Percentiles rank a stretch among this genome's conserved stretches.
These are phyloP conservation scores for Tetradesmus lagerheimii DNA, from an alignment of 139 green algal species.

Conservation along the genomic window DNA sequence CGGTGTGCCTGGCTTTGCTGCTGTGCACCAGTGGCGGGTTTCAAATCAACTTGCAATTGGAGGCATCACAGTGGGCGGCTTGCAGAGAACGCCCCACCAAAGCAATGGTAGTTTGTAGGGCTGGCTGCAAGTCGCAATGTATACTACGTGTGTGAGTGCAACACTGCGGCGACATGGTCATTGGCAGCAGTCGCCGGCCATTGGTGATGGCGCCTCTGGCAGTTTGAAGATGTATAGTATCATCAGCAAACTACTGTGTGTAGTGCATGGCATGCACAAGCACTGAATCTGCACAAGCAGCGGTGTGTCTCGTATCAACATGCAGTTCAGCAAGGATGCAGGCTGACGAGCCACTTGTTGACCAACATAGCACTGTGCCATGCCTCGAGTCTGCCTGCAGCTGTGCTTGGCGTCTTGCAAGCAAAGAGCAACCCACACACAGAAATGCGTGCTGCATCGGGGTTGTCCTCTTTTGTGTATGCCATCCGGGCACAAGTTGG, in stretches of 20 bases:
- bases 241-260: neutral
- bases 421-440: neutral
- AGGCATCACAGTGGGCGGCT: too few species aligned
- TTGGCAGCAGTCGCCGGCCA: too few species aligned
- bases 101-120: neutral
- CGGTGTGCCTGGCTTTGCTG: too few species aligned
- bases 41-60: too few species aligned
- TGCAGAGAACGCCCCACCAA: too few species aligned
- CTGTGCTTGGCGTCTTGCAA: neutral
- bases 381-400: neutral
- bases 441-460: neutral
- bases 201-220: neutral
- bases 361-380: neutral
- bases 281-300: too few species aligned
- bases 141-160: neutral
- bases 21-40: too few species aligned
- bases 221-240: neutral
- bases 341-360: neutral
- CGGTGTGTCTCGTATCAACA: too few species aligned
- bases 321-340: too few species aligned
- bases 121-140: neutral
- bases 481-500: too few species aligned
- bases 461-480: too few species aligned
- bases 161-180: neutral
- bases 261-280: neutral